Evolutionary conservation across 1,139 yeast genomes (phyloP), one percentile per base, ranked within the genome.

Genomic region (Saccharomyces hybrid): DNA sequence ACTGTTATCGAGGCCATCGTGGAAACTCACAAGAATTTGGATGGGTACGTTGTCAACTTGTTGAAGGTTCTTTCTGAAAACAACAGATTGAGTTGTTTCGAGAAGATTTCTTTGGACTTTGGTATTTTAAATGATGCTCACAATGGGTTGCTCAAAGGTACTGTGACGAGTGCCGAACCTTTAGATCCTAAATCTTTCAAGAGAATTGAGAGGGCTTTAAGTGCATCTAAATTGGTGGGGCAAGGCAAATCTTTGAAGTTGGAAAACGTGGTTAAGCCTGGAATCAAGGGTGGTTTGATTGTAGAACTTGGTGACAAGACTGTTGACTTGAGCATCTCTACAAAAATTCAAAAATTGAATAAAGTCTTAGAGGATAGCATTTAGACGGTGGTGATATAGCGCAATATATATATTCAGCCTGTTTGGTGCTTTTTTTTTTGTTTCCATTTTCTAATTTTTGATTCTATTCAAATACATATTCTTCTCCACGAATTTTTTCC

Each of bases 291-390:
- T 70, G 99, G 99, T 68, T 82, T 93, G 73, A 78, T 95, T 65
- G 97, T 93, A 59, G 97, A 91, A 75, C 91, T 93, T 67, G 97
- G 95, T 71, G 99, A 93, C 79, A 88, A 86, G 75, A 91, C 98
- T 61, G 96, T 90, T 66, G 99, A 93, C 75, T 82, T 93, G 73
- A 86, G 96, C 58, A 83, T 93, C 66, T 79, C 93, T 59, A 75
- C 88, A 70, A 90, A 86, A 81, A 84, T 93, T 71, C 79, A 87
- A 72, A 88, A 82, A 77, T 85, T 91, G 77, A 93, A 95, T 86
- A 83, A 87, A 75, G 83, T 88, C 67, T 84, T 93, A 73, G 79
- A 81, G 68, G 97, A 90, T 77, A 79, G 95, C 64, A 80, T 89
- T 74, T 88, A 83, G 75, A 49, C 28, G 7, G 8, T 27, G n/a